Conservation (phyloP, 768 basidiomycete species). For the Kwoniella shandongensis region DNA sequence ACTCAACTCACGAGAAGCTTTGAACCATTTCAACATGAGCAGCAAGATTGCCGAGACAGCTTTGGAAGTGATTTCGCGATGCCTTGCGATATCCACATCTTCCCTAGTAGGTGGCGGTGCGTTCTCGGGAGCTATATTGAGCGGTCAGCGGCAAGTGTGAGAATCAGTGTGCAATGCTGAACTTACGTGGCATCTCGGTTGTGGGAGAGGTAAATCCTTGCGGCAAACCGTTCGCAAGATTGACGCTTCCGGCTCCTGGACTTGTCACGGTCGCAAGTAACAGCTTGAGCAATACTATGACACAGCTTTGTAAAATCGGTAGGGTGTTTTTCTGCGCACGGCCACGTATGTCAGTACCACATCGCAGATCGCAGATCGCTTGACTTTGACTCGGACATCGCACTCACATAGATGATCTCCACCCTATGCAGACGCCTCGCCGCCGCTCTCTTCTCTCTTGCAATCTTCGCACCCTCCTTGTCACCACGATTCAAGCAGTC, state of each 20-base stretch:
- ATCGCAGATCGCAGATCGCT: background rate
- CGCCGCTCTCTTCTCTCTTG: slow-evolving; percentile 54
- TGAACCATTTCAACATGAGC: slow-evolving; percentile 94
- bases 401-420: slow-evolving; percentile 85
- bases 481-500: slow-evolving; percentile 51
- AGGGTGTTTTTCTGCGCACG: slow-evolving; percentile 71
- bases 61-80: slow-evolving; percentile 96
- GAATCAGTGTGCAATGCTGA: background rate
- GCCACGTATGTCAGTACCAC: background rate
- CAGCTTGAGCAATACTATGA: slow-evolving; percentile 87
- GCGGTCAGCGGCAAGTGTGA: background rate
- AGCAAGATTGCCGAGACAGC: slow-evolving; percentile 93
- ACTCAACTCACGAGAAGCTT: slow-evolving; percentile 93
- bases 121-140: slow-evolving; percentile 25
- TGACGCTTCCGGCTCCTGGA: slow-evolving; percentile 55
- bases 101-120: slow-evolving; percentile 73
- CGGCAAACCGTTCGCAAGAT: slow-evolving; percentile 11
- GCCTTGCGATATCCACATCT: slow-evolving; percentile 87
- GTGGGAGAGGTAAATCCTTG: slow-evolving; percentile 39
- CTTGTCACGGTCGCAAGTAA: slow-evolving; percentile 90
- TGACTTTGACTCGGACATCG: background rate
- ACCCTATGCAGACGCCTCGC: slow-evolving; percentile 83
- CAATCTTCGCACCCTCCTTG: slow-evolving; percentile 35
- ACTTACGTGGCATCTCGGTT: slow-evolving; percentile 43
- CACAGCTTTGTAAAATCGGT: slow-evolving; percentile 82